Conservation (phyloP, 2,329 filamentous ascomycete genomes). For the Aspergillus carbonarius region DNA sequence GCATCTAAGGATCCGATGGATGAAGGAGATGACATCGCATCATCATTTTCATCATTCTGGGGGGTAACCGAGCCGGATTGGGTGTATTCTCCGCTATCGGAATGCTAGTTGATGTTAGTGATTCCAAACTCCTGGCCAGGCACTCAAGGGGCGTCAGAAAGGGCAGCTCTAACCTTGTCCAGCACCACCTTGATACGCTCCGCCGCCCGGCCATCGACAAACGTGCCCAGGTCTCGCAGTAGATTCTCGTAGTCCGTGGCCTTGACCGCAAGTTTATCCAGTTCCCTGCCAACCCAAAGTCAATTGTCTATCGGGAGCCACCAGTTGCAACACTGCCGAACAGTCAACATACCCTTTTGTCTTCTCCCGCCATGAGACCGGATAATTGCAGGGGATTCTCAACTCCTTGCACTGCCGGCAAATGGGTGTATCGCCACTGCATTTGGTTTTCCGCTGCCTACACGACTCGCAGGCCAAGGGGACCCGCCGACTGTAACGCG, state of each 20-base stretch:
- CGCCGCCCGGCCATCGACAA: constrained; percentile 34
- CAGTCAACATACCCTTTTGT: constrained; percentile 34
- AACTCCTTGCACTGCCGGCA: constrained; percentile 44
- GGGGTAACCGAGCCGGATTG: constrained; percentile 33
- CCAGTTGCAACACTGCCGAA: constrained; percentile 6
- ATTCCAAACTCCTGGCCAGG: not conserved
- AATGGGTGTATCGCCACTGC: constrained; percentile 42
- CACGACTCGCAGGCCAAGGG: constrained; percentile 45
- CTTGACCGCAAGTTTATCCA: constrained; percentile 35
- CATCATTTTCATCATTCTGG: constrained; percentile 28
- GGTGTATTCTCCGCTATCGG: constrained; percentile 18
- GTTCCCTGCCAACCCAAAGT: constrained; percentile 26
- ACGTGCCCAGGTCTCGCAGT: constrained; percentile 35
- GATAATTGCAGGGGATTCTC: constrained; percentile 39
- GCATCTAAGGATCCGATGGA: constrained; percentile 46
- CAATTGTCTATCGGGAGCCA: not conserved
- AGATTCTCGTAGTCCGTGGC: constrained; percentile 40
- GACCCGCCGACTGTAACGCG: constrained; percentile 29
- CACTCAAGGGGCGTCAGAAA: not conserved
- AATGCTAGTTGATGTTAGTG: constrained; percentile 20
- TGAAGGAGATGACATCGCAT: constrained; percentile 31
- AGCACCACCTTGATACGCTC: constrained; percentile 37
- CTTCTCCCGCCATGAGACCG: constrained; percentile 38
- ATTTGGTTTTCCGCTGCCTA: constrained; percentile 45
- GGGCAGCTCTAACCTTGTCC: constrained; percentile 33